Base-by-base conservation (phyloP, 495 filamentous ascomycete genomes). In the Aspergillus egyptiacus region DNA sequence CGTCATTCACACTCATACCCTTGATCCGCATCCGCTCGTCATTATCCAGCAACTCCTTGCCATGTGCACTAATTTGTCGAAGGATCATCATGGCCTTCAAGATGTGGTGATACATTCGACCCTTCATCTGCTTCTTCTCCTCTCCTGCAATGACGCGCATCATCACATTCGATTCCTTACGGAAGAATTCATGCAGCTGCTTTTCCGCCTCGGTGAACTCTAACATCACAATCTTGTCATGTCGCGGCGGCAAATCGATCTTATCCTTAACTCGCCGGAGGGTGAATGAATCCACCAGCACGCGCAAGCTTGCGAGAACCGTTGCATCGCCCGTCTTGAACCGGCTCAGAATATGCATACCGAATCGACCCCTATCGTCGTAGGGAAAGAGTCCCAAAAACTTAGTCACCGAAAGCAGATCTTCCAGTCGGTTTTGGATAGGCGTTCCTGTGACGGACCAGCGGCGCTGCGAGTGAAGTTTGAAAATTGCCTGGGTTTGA, bases 361-460 rank as follows among this genome's bases (percentile, higher is more conserved):
- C 65, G 56, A 96, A 98, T 27, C 75, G 79, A 46, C 68, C 65
- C 43, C 77, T 81, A 33, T 95, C 84, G 53, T 94, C 83, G 58
- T 97, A 98, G 0, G 93, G 93, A 54, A 81, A 80, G 11, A 98
- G 65, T 2, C 86, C 83, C 6, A 98, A 68, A 56, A 98, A 98
- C 22, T 85, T 90, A 45, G 95, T 84, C n/a, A 98, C 73, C 6
- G 93, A 85, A 14, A 85, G 81, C 7, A 98, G 74, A 62, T 98
- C 93, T 43, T 95, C 90, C 5, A 98, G 75, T 18, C 89, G 84
- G 61, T 98, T 96, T 61, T 95, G 87, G 13, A 93, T 84, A 0
- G 90, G 87, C 0, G 89, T 95, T 35, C 91, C 91, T 2, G 93
- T 97, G 7, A 98, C 89, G 1, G 93, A 91, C 93, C 93, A 98